A percentile compares a stretch with the other conserved stretches of the same genome.
Conservation (phyloP, 306 rosid species). For the Prunus davidiana region DNA sequence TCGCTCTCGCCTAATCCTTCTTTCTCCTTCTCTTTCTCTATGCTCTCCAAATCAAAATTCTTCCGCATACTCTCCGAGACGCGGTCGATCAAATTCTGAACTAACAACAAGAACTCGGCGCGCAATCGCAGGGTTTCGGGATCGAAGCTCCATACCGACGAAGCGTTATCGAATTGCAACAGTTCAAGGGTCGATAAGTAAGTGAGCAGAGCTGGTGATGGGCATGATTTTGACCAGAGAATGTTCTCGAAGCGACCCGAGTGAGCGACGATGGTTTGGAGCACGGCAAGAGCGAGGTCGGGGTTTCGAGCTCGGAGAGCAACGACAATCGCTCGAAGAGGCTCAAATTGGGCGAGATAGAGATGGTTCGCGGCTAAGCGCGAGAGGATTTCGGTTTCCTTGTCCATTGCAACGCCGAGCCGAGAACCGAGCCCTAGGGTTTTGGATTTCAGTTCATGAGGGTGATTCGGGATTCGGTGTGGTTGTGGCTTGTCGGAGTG, state of each 20-base stretch:
- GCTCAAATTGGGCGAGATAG: slow-evolving; percentile 80
- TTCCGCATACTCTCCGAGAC: slow-evolving; percentile 33
- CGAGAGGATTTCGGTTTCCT: slow-evolving; percentile 75
- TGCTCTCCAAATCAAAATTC: slow-evolving; percentile 34
- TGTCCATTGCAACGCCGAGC: slow-evolving; percentile 40
- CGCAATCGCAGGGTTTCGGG: slow-evolving; percentile 69
- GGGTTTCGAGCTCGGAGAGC: slow-evolving; percentile 72
- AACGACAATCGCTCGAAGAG: slow-evolving; percentile 68
- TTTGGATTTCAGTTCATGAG: slow-evolving; percentile 27
- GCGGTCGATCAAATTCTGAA: slow-evolving; percentile 70
- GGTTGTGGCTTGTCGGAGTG: background rate
- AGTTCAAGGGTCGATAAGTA: slow-evolving; percentile 74
- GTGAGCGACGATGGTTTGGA: slow-evolving; percentile 75
- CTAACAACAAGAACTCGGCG: slow-evolving; percentile 70
- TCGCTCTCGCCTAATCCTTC: slow-evolving; percentile 22
- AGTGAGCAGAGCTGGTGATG: slow-evolving; percentile 78
- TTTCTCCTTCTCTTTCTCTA: slow-evolving; percentile 30
- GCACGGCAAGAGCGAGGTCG: slow-evolving; percentile 66
- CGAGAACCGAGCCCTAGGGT: background rate
- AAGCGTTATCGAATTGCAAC: slow-evolving; percentile 58
- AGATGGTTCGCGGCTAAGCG: slow-evolving; percentile 89
- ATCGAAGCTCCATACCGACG: slow-evolving; percentile 71
- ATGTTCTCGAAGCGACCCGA: slow-evolving; percentile 71
- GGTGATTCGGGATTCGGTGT: background rate
- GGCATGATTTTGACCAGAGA: slow-evolving; percentile 68